Conservation (phyloP, 768 basidiomycete genomes). For the Rhodotorula toruloides region DNA sequence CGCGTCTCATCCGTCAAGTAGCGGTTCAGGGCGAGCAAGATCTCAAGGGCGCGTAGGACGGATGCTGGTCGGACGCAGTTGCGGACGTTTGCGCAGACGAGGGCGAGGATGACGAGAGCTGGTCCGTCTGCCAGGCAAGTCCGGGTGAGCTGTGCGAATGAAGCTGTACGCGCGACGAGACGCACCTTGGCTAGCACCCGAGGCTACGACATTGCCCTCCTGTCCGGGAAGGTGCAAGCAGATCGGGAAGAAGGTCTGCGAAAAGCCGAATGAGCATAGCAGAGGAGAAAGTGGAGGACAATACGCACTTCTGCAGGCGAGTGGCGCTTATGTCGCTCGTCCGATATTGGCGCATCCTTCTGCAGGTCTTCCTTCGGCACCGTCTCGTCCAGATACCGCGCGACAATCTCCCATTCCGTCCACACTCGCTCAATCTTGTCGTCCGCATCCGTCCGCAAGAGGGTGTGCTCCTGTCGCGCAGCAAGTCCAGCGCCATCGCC, state of each 20-base stretch:
- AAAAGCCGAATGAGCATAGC: too few species aligned
- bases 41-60: slow-evolving; percentile 75
- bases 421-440: slow-evolving; percentile 74
- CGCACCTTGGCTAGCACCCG: slow-evolving; percentile 59
- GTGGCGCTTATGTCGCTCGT: not conserved
- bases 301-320: not conserved
- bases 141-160: too few species aligned
- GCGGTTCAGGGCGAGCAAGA: slow-evolving; percentile 70
- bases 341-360: not conserved
- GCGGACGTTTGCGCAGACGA: slow-evolving; percentile 81
- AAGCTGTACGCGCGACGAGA: too few species aligned
- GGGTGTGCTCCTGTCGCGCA: slow-evolving; percentile 39
- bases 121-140: slow-evolving; percentile 62
- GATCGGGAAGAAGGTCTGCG: slow-evolving; percentile 58
- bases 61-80: slow-evolving; percentile 81
- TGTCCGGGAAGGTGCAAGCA: slow-evolving; percentile 65
- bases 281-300: not conserved
- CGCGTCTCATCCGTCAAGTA: slow-evolving; percentile 92
- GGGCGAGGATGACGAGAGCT: slow-evolving; percentile 76
- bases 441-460: slow-evolving; percentile 75
- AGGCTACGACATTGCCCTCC: slow-evolving; percentile 43
- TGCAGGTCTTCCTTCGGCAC: not conserved
- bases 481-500: too few species aligned
- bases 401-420: slow-evolving; percentile 61
- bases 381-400: slow-evolving; percentile 26